Base-by-base conservation (phyloP, 176 grass and related monocot species). In the Paspalum vaginatum region DNA sequence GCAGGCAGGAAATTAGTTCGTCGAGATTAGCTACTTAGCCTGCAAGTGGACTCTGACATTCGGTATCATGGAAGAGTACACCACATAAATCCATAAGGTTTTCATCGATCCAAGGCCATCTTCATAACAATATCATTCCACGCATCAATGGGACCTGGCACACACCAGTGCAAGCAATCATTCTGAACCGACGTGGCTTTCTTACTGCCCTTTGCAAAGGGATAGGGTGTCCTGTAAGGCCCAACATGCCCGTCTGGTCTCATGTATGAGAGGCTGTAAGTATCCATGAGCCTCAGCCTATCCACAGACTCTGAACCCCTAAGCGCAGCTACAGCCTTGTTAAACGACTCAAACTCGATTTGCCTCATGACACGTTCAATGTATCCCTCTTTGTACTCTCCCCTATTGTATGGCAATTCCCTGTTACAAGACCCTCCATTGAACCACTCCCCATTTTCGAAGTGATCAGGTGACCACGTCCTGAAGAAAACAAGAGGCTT, bases 121-220 rank as follows among this genome's bases (percentile, higher is more conserved):
- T 92, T 70, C 86, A 91, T 86, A 58, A 95, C 47, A 27, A 98
- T 74, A 87, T 98, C 90, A 46, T 89, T 98, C 95, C 95, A 98
- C 6, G 88, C 46, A 13, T 98, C 95, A 13, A 98, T 85, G 24
- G 91, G 87, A 8, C 95, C 95, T 13, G 92, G 92, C 38, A 98
- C 87, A 39, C 95, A 98, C 92, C 95, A 98, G 75, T 98, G 95
- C 50, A 98, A 81, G 88, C 95, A 98, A 78, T 98, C 95, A 71
- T 94, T 80, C 84, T 94, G 95, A 66, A 94, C 50, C 0, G 72
- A 70, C 10, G 14, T 21, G 8, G 47, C 56, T 20, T 89, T 67
- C 55, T 83, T 77, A 27, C 32, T 85, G 41, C 75, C 81, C 32
- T 89, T 25, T 58, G 78, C 83, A 25, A 89, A 97, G 48, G 91